Evolutionary conservation across 2,329 filamentous ascomycete species (phyloP).

Genomic region (Stromatinia cepivora): DNA sequence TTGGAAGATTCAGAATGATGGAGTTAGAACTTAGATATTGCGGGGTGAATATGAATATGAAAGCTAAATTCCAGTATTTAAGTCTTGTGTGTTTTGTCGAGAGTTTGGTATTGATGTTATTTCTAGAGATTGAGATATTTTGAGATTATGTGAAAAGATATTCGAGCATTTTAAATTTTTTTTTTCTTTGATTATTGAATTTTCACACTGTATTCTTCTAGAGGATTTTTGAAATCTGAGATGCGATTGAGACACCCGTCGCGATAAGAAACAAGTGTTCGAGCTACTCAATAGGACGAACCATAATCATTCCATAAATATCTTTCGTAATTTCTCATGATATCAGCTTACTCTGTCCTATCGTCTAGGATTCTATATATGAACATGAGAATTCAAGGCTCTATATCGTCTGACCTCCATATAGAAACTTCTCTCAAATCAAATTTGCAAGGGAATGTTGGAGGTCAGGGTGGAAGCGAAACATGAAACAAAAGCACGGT

Average conservation of each 20-base stretch:
- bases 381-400: neutral
- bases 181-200: neutral
- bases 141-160: neutral
- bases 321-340: neutral
- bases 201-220: neutral
- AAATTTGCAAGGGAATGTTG: neutral
- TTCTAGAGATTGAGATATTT: neutral
- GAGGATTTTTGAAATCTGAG: neutral
- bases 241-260: slow-evolving; percentile 6
- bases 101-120: neutral
- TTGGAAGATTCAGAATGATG: slow-evolving; percentile 9
- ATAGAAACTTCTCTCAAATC: neutral
- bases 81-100: neutral
- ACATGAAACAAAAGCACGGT: neutral
- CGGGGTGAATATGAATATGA: neutral
- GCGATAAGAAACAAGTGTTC: neutral
- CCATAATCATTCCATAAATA: neutral
- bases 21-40: neutral
- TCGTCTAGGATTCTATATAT: neutral
- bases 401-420: neutral
- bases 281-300: neutral
- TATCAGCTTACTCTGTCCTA: neutral
- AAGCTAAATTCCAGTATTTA: neutral
- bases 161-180: neutral
- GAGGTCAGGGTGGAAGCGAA: neutral